Conservation (phyloP, 139 green algal species). For the Chlorella sp. region DNA sequence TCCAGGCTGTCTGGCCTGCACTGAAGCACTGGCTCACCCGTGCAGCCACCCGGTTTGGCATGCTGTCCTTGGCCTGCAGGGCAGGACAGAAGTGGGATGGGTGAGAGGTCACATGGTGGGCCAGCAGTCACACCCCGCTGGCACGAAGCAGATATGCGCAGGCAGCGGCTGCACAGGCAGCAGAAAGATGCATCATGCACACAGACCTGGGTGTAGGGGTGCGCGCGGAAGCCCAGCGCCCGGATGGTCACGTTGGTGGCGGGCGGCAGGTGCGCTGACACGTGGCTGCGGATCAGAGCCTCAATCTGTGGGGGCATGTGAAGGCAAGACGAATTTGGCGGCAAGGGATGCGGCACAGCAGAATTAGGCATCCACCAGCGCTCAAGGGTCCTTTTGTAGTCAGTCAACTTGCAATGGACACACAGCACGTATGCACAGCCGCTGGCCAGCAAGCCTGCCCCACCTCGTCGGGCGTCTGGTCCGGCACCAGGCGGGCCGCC, state of each 20-base stretch:
- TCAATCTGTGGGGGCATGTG: neutral
- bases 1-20: too few species aligned
- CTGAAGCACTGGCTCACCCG: slow-evolving; percentile 21
- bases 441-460: slow-evolving; percentile 6
- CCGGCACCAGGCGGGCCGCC: slow-evolving; percentile 66
- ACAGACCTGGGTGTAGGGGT: slow-evolving; percentile 44
- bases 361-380: too few species aligned
- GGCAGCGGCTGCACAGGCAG: too few species aligned
- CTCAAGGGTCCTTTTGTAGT: too few species aligned
- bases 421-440: too few species aligned
- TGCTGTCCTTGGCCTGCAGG: slow-evolving; percentile 25
- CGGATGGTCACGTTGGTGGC: slow-evolving; percentile 59
- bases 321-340: too few species aligned
- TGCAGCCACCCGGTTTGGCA: slow-evolving; percentile 54
- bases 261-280: slow-evolving; percentile 40
- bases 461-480: slow-evolving; percentile 52
- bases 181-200: neutral
- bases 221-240: slow-evolving; percentile 55
- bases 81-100: too few species aligned
- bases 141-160: too few species aligned
- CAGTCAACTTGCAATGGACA: too few species aligned
- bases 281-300: slow-evolving; percentile 43
- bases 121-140: too few species aligned
- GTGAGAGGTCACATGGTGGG: too few species aligned
- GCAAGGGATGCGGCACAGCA: too few species aligned